A percentile compares a stretch with the other conserved stretches of the same genome.
Conservation (phyloP, 2,329 filamentous ascomycete genomes). For the Xylariaceae sp. region DNA sequence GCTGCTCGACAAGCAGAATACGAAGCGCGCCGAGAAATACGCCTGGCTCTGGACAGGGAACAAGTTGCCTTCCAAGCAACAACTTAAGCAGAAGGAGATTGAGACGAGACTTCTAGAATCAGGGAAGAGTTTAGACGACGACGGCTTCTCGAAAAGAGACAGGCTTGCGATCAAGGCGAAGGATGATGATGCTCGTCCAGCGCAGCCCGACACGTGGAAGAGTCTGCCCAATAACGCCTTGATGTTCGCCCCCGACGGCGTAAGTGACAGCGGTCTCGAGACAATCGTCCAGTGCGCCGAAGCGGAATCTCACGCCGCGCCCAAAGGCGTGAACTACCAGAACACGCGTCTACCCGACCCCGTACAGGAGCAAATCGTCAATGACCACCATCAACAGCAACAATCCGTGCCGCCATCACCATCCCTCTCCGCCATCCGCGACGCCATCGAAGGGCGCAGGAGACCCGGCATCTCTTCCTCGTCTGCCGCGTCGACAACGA, state of each 20-base stretch:
- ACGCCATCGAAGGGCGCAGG: constrained; percentile 72
- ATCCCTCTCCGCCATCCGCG: constrained; percentile 76
- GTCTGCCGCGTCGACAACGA: constrained; percentile 57
- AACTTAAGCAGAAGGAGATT: constrained; percentile 63
- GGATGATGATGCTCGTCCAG: constrained; percentile 68
- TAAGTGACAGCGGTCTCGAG: constrained; percentile 54
- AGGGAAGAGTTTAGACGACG: constrained; percentile 45
- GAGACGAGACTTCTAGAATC: constrained; percentile 49
- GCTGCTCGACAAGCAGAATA: constrained; percentile 85
- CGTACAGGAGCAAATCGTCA: too few species aligned
- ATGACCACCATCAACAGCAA: constrained; percentile 27
- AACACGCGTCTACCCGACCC: constrained; percentile 73
- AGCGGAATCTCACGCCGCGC: constrained; percentile 65
- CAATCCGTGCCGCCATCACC: constrained; percentile 64
- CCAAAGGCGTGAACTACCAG: constrained; percentile 72
- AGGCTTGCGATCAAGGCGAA: constrained; percentile 60
- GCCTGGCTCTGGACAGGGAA: constrained; percentile 87
- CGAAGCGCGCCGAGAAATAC: constrained; percentile 77
- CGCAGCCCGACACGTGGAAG: constrained; percentile 73
- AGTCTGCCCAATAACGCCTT: constrained; percentile 72
- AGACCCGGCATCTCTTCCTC: constrained; percentile 50
- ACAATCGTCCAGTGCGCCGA: constrained; percentile 68
- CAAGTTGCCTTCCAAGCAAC: constrained; percentile 76
- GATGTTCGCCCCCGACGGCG: constrained; percentile 75
- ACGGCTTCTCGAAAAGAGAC: constrained; percentile 55